phyloP scores from a whole-genome alignment of 176 grass and related monocot species.

The Avena insularis region DNA sequence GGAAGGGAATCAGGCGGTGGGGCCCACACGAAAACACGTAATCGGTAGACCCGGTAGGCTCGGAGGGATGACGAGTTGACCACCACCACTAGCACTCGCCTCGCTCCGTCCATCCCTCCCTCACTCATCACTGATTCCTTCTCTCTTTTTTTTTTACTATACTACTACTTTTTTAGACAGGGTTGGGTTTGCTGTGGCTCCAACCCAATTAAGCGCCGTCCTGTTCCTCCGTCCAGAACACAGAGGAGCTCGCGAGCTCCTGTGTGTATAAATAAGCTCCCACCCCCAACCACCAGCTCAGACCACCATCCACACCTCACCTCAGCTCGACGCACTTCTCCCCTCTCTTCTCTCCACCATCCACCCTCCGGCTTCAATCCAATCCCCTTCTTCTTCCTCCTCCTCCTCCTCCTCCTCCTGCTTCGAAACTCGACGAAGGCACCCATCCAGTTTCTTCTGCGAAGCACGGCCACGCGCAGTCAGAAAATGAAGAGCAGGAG shows the following conservation, averaged over 20 bases:
- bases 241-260: no score
- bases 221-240: background rate
- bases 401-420: background rate
- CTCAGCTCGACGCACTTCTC: background rate
- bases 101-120: background rate
- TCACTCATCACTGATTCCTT: background rate
- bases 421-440: background rate
- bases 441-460: background rate
- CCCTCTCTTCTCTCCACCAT: background rate
- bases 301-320: background rate
- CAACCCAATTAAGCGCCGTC: background rate
- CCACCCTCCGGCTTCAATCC: no score
- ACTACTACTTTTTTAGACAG: no score
- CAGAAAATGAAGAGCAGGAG: conserved; percentile 53
- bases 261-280: conserved; percentile 9
- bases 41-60: background rate
- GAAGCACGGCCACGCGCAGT: no score
- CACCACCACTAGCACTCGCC: background rate
- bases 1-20: background rate
- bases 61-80: background rate
- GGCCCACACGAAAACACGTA: background rate
- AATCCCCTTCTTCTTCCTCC: no score
- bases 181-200: no score
- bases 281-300: background rate
- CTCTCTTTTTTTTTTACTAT: background rate